Evolutionary conservation across 192 early-diverging fungal genomes (phyloP).

Genomic region (Chytriomyces hyalinus): DNA sequence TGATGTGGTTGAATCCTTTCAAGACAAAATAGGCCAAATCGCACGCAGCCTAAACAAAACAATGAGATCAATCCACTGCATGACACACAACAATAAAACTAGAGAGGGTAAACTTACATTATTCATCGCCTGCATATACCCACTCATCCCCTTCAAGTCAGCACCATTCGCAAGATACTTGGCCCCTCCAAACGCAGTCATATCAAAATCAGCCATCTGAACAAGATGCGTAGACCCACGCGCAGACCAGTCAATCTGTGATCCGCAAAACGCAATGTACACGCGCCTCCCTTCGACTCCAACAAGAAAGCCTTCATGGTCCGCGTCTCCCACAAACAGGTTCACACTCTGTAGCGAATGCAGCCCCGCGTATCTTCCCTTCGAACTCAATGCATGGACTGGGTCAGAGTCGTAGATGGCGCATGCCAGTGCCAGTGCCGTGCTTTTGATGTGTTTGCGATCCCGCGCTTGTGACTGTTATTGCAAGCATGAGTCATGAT

Average conservation of each 20-base stretch:
- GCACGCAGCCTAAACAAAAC: not conserved
- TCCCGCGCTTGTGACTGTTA: not conserved
- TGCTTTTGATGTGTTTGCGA: not conserved
- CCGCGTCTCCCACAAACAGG: not conserved
- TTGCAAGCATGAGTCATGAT: too few relatives aligned
- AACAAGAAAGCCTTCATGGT: not conserved
- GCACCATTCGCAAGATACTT: not conserved
- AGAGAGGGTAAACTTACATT: not conserved
- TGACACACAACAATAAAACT: not conserved
- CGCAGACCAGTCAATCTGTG: not conserved
- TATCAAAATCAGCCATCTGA: slow-evolving; percentile 1
- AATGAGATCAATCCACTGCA: not conserved
- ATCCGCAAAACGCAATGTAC: not conserved
- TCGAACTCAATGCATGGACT: not conserved
- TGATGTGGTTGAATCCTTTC: slow-evolving; percentile 25
- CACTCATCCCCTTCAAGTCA: not conserved
- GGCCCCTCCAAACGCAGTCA: not conserved
- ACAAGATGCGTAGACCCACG: not conserved
- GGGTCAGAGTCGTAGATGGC: not conserved
- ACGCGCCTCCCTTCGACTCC: not conserved
- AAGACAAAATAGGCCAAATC: not conserved
- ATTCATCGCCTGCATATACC: not conserved
- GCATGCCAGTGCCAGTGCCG: not conserved
- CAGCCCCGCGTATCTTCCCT: not conserved
- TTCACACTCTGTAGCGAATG: not conserved